Percentiles rank a stretch among this genome's conserved stretches.
Conservation (phyloP, 176 grass and related monocot genomes). For the bread wheat (Triticum aestivum) region IWGSC_CS_RefSeq_v2.1 NC_057796.1:373953637-373954136, state of each 20-base stretch:
- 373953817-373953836: neutral
- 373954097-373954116: neutral
- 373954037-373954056: neutral
- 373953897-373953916: neutral
- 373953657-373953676: constrained; percentile 66
- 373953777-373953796: neutral
- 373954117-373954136: neutral
- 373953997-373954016: neutral
- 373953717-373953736: constrained; percentile 44
- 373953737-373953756: constrained; percentile 32
- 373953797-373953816: constrained; percentile 22
- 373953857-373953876: constrained; percentile 26
- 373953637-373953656: constrained; percentile 54
- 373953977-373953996: neutral
- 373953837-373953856: neutral
- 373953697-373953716: constrained; percentile 48
- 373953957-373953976: neutral
- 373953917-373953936: too few species aligned
- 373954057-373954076: neutral
- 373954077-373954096: neutral
- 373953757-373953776: neutral
- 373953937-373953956: neutral
- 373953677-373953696: constrained; percentile 53
- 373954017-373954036: neutral
- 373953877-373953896: constrained; percentile 37